phyloP scores from a whole-genome alignment of 2,329 filamentous ascomycete species.

The Venturia oleaginea region DNA sequence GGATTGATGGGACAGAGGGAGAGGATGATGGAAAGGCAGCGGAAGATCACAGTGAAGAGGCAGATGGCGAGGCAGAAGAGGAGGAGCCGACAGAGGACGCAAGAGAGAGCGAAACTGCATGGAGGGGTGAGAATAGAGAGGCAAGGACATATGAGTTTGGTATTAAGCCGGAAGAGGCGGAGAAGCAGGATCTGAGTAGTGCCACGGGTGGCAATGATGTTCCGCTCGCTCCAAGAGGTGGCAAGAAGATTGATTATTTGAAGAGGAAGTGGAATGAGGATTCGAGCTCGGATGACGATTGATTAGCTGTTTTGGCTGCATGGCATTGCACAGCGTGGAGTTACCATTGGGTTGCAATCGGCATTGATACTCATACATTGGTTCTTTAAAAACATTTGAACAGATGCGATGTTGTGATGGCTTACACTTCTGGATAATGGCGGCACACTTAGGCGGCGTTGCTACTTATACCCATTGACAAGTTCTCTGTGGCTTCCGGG shows the following conservation, averaged over 20 bases:
- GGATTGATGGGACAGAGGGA: conserved; percentile 23
- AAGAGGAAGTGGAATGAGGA: conserved; percentile 7
- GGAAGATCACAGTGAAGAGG: conserved; percentile 23
- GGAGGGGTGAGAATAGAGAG: conserved; percentile 40
- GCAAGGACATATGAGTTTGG: conserved; percentile 33
- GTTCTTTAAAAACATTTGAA: not conserved
- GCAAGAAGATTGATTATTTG: not conserved
- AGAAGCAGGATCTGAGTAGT: not conserved
- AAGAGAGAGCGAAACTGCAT: conserved; percentile 30
- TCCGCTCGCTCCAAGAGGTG: not conserved
- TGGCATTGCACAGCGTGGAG: not conserved
- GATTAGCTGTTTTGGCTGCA: not conserved
- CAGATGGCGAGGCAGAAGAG: conserved; percentile 18
- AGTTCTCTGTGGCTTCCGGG: too few relatives aligned
- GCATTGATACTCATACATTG: conserved; percentile 4
- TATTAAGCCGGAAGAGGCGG: conserved; percentile 9
- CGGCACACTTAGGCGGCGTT: too few relatives aligned
- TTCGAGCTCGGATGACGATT: not conserved
- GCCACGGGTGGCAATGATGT: conserved; percentile 10
- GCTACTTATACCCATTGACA: too few relatives aligned
- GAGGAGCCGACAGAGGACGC: conserved; percentile 38
- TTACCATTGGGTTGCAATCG: not conserved
- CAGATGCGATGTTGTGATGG: too few relatives aligned
- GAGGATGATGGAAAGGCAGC: conserved; percentile 41
- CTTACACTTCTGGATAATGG: too few relatives aligned